Percentiles rank a stretch among this genome's conserved stretches.
These are phyloP conservation scores for Purshia tridentata DNA, from an alignment of 306 rosid genomes.

Conservation along the genomic window DNA sequence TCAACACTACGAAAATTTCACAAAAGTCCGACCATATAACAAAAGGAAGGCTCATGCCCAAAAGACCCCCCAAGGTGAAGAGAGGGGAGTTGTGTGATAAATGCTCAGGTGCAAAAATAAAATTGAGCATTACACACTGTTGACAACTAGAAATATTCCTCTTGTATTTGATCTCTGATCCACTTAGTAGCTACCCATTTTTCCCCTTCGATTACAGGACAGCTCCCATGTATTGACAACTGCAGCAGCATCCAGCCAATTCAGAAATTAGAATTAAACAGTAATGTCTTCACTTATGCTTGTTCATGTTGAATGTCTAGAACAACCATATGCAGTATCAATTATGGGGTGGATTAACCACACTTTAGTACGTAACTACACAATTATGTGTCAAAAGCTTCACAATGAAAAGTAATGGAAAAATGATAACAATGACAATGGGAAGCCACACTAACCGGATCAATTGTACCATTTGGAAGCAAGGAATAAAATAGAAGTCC, in stretches of 20 bases:
- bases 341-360: background rate
- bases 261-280: background rate
- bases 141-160: slow-evolving; percentile 28
- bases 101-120: slow-evolving; percentile 8
- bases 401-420: too few species aligned
- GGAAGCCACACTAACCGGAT: slow-evolving; percentile 59
- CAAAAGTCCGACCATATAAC: background rate
- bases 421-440: background rate
- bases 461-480: slow-evolving; percentile 72
- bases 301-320: background rate
- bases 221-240: slow-evolving; percentile 89
- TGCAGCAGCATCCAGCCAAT: slow-evolving; percentile 42
- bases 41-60: background rate
- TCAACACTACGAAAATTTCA: background rate
- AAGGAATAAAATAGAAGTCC: slow-evolving; percentile 85
- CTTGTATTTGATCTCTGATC: slow-evolving; percentile 62
- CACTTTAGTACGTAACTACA: too few species aligned
- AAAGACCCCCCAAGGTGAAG: background rate
- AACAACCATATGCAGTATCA: background rate
- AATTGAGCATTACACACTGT: background rate
- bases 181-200: slow-evolving; percentile 97
- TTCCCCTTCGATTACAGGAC: slow-evolving; percentile 77
- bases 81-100: background rate
- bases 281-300: background rate
- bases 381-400: too few species aligned